These are phyloP conservation scores for Leccinum rimulosum DNA, from an alignment of 768 basidiomycete genomes.

Conservation along the genomic window DNA sequence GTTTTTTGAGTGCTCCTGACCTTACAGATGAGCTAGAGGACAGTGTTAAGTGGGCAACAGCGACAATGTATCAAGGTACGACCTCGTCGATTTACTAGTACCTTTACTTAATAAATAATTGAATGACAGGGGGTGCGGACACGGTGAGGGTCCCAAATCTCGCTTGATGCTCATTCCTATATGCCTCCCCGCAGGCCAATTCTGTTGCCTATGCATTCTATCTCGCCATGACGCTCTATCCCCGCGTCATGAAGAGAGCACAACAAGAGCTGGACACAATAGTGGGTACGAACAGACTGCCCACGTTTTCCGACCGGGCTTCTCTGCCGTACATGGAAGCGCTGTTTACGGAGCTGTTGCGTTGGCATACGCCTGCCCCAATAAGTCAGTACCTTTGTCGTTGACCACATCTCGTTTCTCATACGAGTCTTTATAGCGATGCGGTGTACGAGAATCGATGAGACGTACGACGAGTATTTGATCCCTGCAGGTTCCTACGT, in stretches of 20 bases:
- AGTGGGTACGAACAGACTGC: constrained; percentile 21
- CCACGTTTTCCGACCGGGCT: constrained; percentile 23
- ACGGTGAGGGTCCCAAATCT: constrained; percentile 8
- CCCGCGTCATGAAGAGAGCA: constrained; percentile 24
- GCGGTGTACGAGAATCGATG: constrained; percentile 11
- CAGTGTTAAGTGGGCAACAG: constrained; percentile 18
- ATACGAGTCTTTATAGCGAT: not conserved
- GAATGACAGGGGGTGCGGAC: constrained; percentile 20
- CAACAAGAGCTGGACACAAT: constrained; percentile 28
- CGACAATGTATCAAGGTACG: constrained; percentile 14
- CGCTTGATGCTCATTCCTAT: not conserved
- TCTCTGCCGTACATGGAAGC: constrained; percentile 30
- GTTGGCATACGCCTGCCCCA: constrained; percentile 21
- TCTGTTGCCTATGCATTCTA: constrained; percentile 14
- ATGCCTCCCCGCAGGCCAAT: constrained; percentile 6
- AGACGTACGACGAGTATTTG: constrained; percentile 18
- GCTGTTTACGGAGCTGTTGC: constrained; percentile 24
- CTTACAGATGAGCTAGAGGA: constrained; percentile 17
- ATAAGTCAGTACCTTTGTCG: constrained; percentile 3
- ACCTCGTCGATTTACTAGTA: not conserved
- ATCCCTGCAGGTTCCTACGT: constrained; percentile 20
- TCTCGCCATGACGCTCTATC: constrained; percentile 31
- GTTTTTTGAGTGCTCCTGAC: constrained; percentile 5
- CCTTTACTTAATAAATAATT: too few relatives aligned
- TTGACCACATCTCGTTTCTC: not conserved